Base-by-base conservation (phyloP, 164 flowering plant species). In the Sedum album region DNA sequence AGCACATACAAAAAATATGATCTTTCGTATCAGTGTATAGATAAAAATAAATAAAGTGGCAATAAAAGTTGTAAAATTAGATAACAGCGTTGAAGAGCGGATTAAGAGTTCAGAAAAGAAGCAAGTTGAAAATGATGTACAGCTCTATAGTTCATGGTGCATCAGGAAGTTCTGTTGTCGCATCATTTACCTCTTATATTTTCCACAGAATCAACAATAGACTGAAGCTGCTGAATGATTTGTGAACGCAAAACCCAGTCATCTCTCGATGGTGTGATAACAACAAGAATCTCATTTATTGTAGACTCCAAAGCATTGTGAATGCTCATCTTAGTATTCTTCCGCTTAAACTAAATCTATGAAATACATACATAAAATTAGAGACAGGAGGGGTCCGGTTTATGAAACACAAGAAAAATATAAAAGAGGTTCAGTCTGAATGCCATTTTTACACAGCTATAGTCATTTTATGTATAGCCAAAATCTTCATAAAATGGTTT, bases 161-260 rank as follows among this genome's bases (percentile, higher is more conserved):
- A 13, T 11, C 18, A 65, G 15, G 18, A 28, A 11, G 26, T 38
- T 38, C 28, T 48, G 67, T 53, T 48, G 15, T 36, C 42, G 26
- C 5, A 68, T 7, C 26, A 69, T 61, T 60, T 78, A 91, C 98
- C 98, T 87, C 86, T 83, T 68, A 94, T 73, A 74, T 81, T 83
- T 73, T 82, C 85, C 66, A 88, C 62, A 39, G 85, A 78, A 67
- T 66, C 68, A 70, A 89, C 81, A 70, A 79, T 78, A 23, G 74
- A 69, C 68, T 66, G 75, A 28, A 94, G 68, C 9, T 89, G 86
- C 55, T 74, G 31, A 63, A 94, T 83, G 63, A 91, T 35, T 31
- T 53, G 75, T 33, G 65, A 9, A 48, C 97, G 77, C n/a, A 36
- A 67, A 7, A 11, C 31, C 76, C 79, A 76, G 72, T 91, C 98